Percentiles rank a stretch among this genome's conserved stretches.
phyloP scores from a whole-genome alignment of 2,329 filamentous ascomycete genomes.

The Eutypa lata region DNA sequence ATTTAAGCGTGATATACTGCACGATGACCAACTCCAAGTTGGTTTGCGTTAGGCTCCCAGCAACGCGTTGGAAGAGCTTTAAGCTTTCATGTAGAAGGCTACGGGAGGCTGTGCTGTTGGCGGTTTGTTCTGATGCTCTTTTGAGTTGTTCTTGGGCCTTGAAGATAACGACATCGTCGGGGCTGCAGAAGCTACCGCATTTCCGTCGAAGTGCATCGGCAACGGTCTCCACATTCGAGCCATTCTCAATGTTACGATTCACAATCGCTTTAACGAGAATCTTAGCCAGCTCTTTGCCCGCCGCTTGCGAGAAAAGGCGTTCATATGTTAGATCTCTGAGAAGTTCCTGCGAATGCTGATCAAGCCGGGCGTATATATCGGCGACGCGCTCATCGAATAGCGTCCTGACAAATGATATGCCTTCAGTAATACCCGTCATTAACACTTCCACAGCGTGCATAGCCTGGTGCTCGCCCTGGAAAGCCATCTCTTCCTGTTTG shows the following conservation, averaged over 20 bases:
- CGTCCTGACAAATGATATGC: slow-evolving; percentile 92
- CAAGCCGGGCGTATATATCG: slow-evolving; percentile 78
- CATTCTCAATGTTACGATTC: slow-evolving; percentile 94
- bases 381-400: slow-evolving; percentile 90
- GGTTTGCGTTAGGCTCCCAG: slow-evolving; percentile 73
- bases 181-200: slow-evolving; percentile 95
- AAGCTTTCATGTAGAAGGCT: slow-evolving; percentile 85
- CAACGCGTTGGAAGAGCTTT: slow-evolving; percentile 83
- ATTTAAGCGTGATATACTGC: slow-evolving; percentile 78
- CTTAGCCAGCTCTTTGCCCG: slow-evolving; percentile 87
- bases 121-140: slow-evolving; percentile 74
- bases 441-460: slow-evolving; percentile 82
- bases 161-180: slow-evolving; percentile 96
- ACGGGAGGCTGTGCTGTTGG: slow-evolving; percentile 72
- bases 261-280: slow-evolving; percentile 96
- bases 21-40: slow-evolving; percentile 75
- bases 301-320: slow-evolving; percentile 73
- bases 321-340: slow-evolving; percentile 82
- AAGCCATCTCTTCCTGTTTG: slow-evolving; percentile 84
- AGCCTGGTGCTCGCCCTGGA: slow-evolving; percentile 92
- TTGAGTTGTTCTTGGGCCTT: slow-evolving; percentile 95
- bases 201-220: slow-evolving; percentile 88
- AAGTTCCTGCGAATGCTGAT: slow-evolving; percentile 65
- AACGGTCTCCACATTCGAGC: slow-evolving; percentile 95
- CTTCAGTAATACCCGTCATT: slow-evolving; percentile 88